These are phyloP conservation scores for Centaurea solstitialis DNA, from an alignment of 129 eudicot genomes.

Conservation along the genomic window DNA sequence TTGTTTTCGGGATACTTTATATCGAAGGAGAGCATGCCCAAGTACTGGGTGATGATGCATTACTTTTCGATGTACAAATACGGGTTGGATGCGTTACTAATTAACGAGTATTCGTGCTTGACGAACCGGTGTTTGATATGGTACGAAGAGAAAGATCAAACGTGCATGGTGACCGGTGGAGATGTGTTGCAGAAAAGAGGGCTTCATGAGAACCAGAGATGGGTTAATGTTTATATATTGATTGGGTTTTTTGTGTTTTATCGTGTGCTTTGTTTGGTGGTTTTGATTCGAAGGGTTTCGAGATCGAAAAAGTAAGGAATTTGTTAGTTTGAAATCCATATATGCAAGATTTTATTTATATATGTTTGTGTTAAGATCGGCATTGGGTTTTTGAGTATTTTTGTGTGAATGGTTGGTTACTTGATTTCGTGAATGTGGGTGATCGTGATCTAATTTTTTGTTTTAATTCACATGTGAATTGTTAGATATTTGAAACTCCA, in stretches of 20 bases:
- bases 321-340: background rate
- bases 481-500: background rate
- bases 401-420: background rate
- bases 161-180: constrained; percentile 76
- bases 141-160: constrained; percentile 60
- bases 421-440: background rate
- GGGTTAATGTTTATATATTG: constrained; percentile 74
- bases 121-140: constrained; percentile 69
- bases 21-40: constrained; percentile 76
- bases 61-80: constrained; percentile 93
- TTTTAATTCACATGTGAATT: background rate
- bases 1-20: constrained; percentile 95
- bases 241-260: constrained; percentile 80
- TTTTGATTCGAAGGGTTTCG: constrained; percentile 86
- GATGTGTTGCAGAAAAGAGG: constrained; percentile 90
- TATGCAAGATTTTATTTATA: background rate
- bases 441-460: background rate
- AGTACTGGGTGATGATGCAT: constrained; percentile 87
- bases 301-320: constrained; percentile 63
- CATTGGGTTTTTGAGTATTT: background rate
- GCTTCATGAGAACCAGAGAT: constrained; percentile 74
- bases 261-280: constrained; percentile 75
- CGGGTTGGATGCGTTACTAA: constrained; percentile 74
- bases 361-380: background rate
- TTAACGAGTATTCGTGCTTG: constrained; percentile 91